Evolutionary conservation across 2,329 filamentous ascomycete species (phyloP), one percentile per base, ranked within the genome.

Genomic region (Hypoxylon sp.): DNA sequence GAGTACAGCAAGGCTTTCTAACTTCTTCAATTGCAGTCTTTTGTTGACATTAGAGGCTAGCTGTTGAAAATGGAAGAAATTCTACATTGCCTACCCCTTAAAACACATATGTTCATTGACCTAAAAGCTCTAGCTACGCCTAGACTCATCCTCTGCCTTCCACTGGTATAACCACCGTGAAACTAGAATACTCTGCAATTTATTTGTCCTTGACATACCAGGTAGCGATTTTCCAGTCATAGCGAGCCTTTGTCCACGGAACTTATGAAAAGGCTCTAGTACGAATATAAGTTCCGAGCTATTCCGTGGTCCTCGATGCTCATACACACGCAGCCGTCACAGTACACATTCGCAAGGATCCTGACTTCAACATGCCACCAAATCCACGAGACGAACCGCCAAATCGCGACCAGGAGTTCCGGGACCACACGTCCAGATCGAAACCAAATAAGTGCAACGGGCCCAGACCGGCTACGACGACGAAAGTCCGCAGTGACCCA

Each of bases 181-280:
- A 40, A 61, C 53, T 7, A 36, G 61, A 65, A 62, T 16, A 55
- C 18, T n/a, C 33, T 38, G 22, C 57, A 65, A 54, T 6, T 20
- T 50, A 38, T 44, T 30, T 55, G 32, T 60, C 32, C 33, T 33
- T 50, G n/a, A 42, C 22, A 38, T n/a, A 12, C 30, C 36, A 46
- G 11, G 7, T 14, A 12, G 11, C 38, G 20, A n/a, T 36, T 28
- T 28, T 2, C 33, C 26, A 26, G 3, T n/a, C 1, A 20, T 30
- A 44, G n/a, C n/a, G 30, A n/a, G 28, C 14, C 44, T 56, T 52
- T 66, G 60, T 64, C 26, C 8, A 24, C 46, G 14, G 20, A 36
- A 32, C 7, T 9, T 42, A 22, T 52, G 5, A 32, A 55, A 14
- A 20, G 45, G 12, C 33, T 11, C 26, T 11, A 9, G 7, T n/a